These are phyloP conservation scores for Erythrobasidium yunnanense DNA, from an alignment of 768 basidiomycete genomes.

Conservation along the genomic window DNA sequence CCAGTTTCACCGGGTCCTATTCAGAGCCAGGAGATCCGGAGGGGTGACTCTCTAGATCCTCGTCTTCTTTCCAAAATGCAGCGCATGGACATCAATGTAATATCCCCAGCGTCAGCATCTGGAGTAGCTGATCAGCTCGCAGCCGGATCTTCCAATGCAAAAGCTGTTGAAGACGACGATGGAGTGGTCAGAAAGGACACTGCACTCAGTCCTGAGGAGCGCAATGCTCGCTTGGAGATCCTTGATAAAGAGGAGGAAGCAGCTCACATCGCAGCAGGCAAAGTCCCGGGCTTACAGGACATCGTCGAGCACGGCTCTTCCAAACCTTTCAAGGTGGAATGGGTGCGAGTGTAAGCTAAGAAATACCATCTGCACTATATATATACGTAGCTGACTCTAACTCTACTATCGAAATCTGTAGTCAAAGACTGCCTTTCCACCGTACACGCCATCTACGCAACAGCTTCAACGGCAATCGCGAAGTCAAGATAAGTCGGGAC, in stretches of 20 bases:
- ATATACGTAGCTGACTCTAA: neutral
- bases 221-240: conserved; percentile 28
- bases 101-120: neutral
- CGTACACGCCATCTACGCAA: conserved; percentile 72
- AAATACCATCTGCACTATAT: neutral
- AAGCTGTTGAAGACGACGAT: conserved; percentile 31
- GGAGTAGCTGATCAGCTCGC: neutral
- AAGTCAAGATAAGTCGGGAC: conserved; percentile 42
- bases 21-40: neutral
- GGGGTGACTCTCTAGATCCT: conserved; percentile 4
- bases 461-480: conserved; percentile 74
- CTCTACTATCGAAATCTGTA: neutral
- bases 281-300: conserved; percentile 6
- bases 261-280: neutral
- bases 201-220: conserved; percentile 29
- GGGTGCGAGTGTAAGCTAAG: conserved; percentile 48
- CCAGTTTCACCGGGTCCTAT: neutral
- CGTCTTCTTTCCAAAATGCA: neutral
- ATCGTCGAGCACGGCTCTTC: conserved; percentile 52
- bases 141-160: neutral
- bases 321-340: conserved; percentile 67
- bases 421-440: conserved; percentile 59
- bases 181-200: conserved; percentile 41
- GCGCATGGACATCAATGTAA: neutral
- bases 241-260: conserved; percentile 36